A percentile compares a stretch with the other conserved stretches of the same genome.
These are phyloP conservation scores for Catharanthus roseus DNA, from an alignment of 257 asterid genomes.

Conservation along the genomic window DNA sequence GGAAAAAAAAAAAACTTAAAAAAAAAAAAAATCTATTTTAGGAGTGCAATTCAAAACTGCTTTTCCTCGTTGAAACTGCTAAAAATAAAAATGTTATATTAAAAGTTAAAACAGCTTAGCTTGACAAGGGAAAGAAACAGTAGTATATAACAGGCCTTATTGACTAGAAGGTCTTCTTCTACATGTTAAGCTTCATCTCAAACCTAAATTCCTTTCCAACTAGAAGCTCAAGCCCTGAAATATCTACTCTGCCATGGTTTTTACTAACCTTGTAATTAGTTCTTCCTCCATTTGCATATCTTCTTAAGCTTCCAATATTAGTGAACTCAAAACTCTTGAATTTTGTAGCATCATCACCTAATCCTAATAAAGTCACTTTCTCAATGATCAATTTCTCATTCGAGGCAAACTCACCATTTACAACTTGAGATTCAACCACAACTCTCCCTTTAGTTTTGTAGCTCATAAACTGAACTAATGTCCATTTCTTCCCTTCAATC, in stretches of 20 bases:
- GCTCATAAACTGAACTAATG: constrained; percentile 25
- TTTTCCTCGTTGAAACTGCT: too few relatives aligned
- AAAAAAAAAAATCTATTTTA: too few relatives aligned
- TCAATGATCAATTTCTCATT: constrained; percentile 27
- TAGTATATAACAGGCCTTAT: too few relatives aligned
- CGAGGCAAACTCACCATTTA: constrained; percentile 27
- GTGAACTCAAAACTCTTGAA: constrained; percentile 19
- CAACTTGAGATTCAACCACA: constrained; percentile 26
- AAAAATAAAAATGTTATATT: too few relatives aligned
- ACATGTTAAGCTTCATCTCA: constrained; percentile 16
- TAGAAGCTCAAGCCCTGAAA: constrained; percentile 24
- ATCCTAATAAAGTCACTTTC: constrained; percentile 33
- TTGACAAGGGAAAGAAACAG: too few relatives aligned
- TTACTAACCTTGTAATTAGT: constrained; percentile 7
- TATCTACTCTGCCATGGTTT: constrained; percentile 18
- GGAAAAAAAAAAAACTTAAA: too few relatives aligned
- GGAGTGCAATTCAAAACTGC: too few relatives aligned
- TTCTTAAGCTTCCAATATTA: constrained; percentile 7
- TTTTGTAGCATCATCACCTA: constrained; percentile 17
- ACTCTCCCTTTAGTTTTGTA: constrained; percentile 14
- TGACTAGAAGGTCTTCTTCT: constrained; percentile 1
- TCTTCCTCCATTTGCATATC: constrained; percentile 11
- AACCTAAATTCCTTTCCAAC: constrained; percentile 34
- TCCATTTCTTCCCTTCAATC: constrained; percentile 29
- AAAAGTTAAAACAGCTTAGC: too few relatives aligned